phyloP scores from a whole-genome alignment of 768 basidiomycete genomes.

The Myochromella boudieri region DNA sequence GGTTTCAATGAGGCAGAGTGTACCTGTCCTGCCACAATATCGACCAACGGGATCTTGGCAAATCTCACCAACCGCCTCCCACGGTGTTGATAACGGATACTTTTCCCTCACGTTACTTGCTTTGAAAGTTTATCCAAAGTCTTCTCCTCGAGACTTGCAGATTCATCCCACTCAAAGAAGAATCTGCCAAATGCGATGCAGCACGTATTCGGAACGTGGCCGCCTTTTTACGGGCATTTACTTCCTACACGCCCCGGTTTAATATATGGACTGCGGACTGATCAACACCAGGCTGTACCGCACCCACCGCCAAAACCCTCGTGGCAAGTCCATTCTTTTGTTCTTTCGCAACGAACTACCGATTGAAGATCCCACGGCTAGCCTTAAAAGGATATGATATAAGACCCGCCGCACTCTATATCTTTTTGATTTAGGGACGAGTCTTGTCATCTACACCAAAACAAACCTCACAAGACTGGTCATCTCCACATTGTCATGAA shows the following conservation, averaged over 20 bases:
- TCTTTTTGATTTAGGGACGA: neutral
- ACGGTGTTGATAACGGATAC: too few species aligned
- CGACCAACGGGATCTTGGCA: constrained; percentile 1
- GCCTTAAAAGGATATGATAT: neutral
- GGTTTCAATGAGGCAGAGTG: neutral
- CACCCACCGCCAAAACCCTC: neutral
- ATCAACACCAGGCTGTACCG: neutral
- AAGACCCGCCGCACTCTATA: neutral
- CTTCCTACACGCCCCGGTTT: neutral
- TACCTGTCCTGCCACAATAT: constrained; percentile 2
- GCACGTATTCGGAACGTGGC: constrained; percentile 6
- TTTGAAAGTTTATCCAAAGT: constrained; percentile 9
- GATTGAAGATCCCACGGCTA: constrained; percentile 9
- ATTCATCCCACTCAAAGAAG: constrained; percentile 1
- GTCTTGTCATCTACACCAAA: neutral
- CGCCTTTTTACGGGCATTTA: constrained; percentile 8
- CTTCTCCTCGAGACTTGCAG: neutral
- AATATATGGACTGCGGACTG: constrained; percentile 3
- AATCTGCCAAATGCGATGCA: constrained; percentile 4
- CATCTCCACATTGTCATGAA: constrained; percentile 1
- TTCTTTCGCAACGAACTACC: constrained; percentile 3
- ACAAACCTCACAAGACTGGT: constrained; percentile 1
- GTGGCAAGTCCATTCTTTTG: constrained; percentile 10
- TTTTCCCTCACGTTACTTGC: constrained; percentile 10
- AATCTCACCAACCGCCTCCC: too few species aligned